Base-by-base conservation (phyloP, 2,329 filamentous ascomycete species). In the Paecilomyces variotii region DNA sequence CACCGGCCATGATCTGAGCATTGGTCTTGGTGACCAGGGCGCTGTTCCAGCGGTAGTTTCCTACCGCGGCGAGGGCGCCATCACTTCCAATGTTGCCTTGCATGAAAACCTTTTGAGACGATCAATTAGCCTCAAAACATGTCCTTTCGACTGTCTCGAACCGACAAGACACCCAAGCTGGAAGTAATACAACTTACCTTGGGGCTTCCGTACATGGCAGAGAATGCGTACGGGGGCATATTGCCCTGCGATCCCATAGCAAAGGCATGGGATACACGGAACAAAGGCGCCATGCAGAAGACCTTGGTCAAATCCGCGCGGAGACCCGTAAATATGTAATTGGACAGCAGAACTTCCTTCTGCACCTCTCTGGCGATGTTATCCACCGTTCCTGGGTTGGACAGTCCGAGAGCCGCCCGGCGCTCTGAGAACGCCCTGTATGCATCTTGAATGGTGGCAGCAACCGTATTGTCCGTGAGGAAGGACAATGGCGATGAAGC, bases 211-310 rank as follows among this genome's bases (percentile, higher is more conserved):
- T 94, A 97, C 71, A 99, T 85, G 64, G 90, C 90, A 66, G 91
- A 90, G 78, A 97, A 96, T 57, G 90, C 91, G 78, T 99, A 99
- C 39, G 94, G 94, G 74, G 92, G 92, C 75, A 96, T 82, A 60
- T 75, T 76, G 66, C 89, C 87, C 78, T 96, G 91, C 51, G 84
- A 84, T 68, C 94, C 93, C 85, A 97, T 90, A 58, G 93, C 88
- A 76, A 99, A 94, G 68, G 94, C 90, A 80, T 99, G 94, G 65
- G 93, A 97, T 68, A 97, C 89, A 79, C 97, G 93, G 83, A 99
- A 99, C 66, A 97, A 81, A 59, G 94, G 94, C 59, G 87, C 85
- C 75, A 96, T 85, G 83, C 91, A 94, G 79, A 97, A 96, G 72
- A 91, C 87, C 83, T 97, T 97, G 74, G 91, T 97, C 74, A 97